Conservation (phyloP, 2,329 filamentous ascomycete species). For the Acarospora socialis region DNA sequence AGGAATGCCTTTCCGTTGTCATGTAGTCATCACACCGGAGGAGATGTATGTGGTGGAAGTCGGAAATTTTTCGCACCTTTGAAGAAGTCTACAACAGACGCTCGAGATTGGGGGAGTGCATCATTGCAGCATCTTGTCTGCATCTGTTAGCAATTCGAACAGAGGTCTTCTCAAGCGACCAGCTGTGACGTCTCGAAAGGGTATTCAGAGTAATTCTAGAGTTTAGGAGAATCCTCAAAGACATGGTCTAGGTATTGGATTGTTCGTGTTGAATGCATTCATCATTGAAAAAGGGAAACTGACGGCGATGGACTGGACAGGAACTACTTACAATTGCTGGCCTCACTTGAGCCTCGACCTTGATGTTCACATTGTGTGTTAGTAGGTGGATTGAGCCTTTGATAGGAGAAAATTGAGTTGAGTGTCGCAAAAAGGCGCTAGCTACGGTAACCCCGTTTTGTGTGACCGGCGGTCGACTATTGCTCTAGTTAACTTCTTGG, state of each 20-base stretch:
- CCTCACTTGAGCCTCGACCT: too few species aligned
- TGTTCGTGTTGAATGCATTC: slow-evolving; percentile 35
- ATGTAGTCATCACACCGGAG: slow-evolving; percentile 45
- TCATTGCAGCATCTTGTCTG: not conserved
- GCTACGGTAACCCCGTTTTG: too few species aligned
- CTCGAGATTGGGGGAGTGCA: not conserved
- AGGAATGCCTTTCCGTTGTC: slow-evolving; percentile 56
- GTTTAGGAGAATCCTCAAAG: slow-evolving; percentile 36
- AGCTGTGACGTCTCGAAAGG: not conserved
- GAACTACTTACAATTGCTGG: too few species aligned
- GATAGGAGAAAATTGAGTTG: too few species aligned
- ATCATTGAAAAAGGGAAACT: slow-evolving; percentile 21
- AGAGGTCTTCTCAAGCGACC: not conserved
- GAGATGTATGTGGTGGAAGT: slow-evolving; percentile 11
- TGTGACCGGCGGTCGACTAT: too few species aligned
- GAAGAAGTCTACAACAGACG: slow-evolving; percentile 14
- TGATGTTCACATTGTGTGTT: too few species aligned
- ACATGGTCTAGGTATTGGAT: slow-evolving; percentile 45
- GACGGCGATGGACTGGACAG: too few species aligned
- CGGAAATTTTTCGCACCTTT: slow-evolving; percentile 30
- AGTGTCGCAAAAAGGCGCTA: too few species aligned
- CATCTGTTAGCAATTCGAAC: not conserved
- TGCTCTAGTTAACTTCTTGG: too few species aligned
- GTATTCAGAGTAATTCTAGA: slow-evolving; percentile 44
- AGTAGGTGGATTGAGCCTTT: too few species aligned